Base-by-base conservation (phyloP, 345 rosid genomes). In the Acer saccharum region DNA sequence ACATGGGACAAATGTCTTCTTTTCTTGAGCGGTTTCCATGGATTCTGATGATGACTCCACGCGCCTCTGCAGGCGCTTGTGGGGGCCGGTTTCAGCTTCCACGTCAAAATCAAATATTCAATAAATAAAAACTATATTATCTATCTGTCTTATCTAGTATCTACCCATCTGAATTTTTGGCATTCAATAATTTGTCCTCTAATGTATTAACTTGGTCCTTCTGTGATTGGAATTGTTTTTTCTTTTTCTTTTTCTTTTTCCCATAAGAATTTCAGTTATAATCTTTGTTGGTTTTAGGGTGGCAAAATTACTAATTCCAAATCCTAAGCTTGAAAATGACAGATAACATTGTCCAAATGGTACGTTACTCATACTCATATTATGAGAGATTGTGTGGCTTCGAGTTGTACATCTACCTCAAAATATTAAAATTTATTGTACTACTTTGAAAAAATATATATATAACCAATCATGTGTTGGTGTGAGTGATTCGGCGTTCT, bases 1-100 rank as follows among this genome's bases (percentile, higher is more conserved):
- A 25, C 25, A 35, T 23, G 63, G 69, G 84, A 82, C 79, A 82
- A 57, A 71, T 65, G 79, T 69, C 75, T 21, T 65, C 55, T 63
- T 73, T 50, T 3, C 27, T 70, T 65, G 68, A 73, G 23, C 73
- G 68, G 73, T 27, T 65, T 50, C 7, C 57, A 39, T 4, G 44
- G 71, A 39, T 72, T 66, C 35, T 68, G 81, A 78, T 64, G 54
- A 46, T 64, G 44, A 46, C 52, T 64, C 23, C 77, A 82, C 77
- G 70, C 61, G 74, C 74, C 60, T 6, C 17, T 65, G 78, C 71
- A 65, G 78, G 71, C 64, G 50, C 52, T 52, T 4, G 58, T 66
- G 68, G 72, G 72, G 74, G 52, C 81, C 58, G 35, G 66, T 13
- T 32, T 13, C 61, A 18, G 48, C 41, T 70, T 55, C 2, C 41